Base-by-base conservation (phyloP, 805 yeast species). In the Myxozyma sirexii region DNA sequence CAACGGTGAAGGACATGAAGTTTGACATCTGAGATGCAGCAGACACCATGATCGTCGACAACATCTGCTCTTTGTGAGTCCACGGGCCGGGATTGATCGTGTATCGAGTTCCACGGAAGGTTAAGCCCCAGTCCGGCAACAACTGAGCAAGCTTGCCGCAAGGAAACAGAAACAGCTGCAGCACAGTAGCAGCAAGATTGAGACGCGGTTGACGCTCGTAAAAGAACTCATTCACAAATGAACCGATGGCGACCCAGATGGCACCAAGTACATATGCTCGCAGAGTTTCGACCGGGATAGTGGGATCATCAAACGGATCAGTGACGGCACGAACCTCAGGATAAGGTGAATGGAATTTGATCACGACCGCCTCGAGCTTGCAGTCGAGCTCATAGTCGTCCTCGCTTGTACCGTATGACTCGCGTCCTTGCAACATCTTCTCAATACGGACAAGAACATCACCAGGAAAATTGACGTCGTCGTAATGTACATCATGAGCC, bases 151-250 rank as follows among this genome's bases (percentile, higher is more conserved):
- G 60, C 49, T 74, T 71, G 56, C 91, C 91, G 29, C 81, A 63
- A 4, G 89, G 88, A 71, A 79, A 83, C 2, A 87, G 79, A 50
- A 84, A 60, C 1, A 91, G 90, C 78, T 82, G 86, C 0, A 88
- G 82, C 58, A 84, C 77, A 59, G 87, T 78, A 37, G 87, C 81
- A 27, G 83, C 79, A 47, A 86, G 85, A 57, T 75, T 69, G 59
- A 84, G 76, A 0, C 81, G 69, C 1, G 90, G 90, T 49, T 78
- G 71, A 70, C 85, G 85, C 67, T 84, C 72, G 27, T 82, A 78
- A 67, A 86, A 85, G 64, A 85, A 78, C 59, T 82, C 74, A 70
- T 86, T 85, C 70, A 84, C 76, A 53, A 80, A 85, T 50, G 84
- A 78, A 46, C 87, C 86, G 46, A 84, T 70, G 10, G 84, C 72